Evolutionary conservation across 768 basidiomycete genomes (phyloP), one percentile per base, ranked within the genome.

Genomic region (Udeniomyces megalosporus): DNA sequence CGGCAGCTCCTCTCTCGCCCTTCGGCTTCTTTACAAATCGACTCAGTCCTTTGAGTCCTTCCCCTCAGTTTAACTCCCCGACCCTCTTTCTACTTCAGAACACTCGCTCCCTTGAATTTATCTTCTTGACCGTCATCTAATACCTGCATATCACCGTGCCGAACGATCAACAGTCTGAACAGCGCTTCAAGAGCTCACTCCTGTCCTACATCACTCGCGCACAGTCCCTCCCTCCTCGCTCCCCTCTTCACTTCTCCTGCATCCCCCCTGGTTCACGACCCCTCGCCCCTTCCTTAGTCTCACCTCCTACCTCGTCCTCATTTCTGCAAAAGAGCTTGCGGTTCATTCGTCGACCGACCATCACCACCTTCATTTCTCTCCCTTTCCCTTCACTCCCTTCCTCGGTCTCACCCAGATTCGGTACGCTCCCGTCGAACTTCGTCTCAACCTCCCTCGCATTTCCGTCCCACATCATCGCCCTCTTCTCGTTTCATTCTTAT

Each of bases 331-430:
- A 7, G 4, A 7, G 20, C 20, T 47, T 24, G 20, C 26, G 20
- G 4, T 17, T 47, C 20, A 17, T 17, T 63, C 72, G 74, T 59
- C 76, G 77, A 68, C 74, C 75, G 50, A 69, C 67, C 45, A 61
- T 68, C 11, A 70, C 77, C 34, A 69, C 77, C 0, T 77, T 80
- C 10, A 71, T 83, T 53, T 69, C 85, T 60, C 76, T 86, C 26
- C 4, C 46, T 17, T 6, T 6, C 46, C 26, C 46, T 47, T n/a
- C n/a, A n/a, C 46, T 5, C 46, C 42, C 42, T 44, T 47, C 46
- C 20, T 24, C 20, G 46, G 46, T 47, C 6, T 47, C 46, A 24
- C 5, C n/a, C n/a, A n/a, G n/a, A n/a, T 20, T 47, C 26, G 20
- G 20, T n/a, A n/a, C 46, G 5, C 26, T 24, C 46, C 20, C 42